A percentile compares a stretch with the other conserved stretches of the same genome.
Evolutionary conservation across 768 basidiomycete species (phyloP).

Genomic region (Tylopilus balloui): DNA sequence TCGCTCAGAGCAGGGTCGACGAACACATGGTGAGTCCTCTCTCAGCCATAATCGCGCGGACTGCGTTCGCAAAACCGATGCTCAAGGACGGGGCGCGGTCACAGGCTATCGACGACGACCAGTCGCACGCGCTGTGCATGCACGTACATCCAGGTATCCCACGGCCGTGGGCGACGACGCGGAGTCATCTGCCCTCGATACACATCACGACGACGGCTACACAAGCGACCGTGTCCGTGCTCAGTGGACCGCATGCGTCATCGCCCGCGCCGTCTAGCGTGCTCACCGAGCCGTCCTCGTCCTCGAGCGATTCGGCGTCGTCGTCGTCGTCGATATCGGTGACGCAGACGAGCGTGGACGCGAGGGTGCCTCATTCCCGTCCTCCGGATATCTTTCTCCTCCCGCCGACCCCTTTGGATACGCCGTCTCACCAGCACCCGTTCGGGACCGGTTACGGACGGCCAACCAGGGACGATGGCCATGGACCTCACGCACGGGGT

Average conservation of each 20-base stretch:
- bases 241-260: constrained; percentile 2
- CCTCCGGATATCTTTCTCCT: constrained; percentile 28
- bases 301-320: constrained; percentile 17
- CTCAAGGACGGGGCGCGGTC: constrained; percentile 8
- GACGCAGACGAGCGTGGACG: background rate
- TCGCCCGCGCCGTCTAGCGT: constrained; percentile 27
- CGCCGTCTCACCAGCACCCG: constrained; percentile 12
- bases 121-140: constrained; percentile 9
- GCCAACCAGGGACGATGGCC: background rate
- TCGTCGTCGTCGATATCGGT: constrained; percentile 11
- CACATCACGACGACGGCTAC: constrained; percentile 21
- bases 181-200: constrained; percentile 23
- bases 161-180: constrained; percentile 12
- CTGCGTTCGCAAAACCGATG: background rate
- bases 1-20: constrained; percentile 30
- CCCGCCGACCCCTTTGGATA: constrained; percentile 27
- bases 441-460: constrained; percentile 6
- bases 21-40: constrained; percentile 42
- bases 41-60: background rate
- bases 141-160: constrained; percentile 10
- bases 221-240: background rate
- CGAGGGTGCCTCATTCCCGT: background rate
- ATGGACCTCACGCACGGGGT: constrained; percentile 1
- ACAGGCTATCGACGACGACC: constrained; percentile 26
- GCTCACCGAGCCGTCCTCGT: constrained; percentile 21